A percentile compares a stretch with the other conserved stretches of the same genome.
Evolutionary conservation across 2,329 filamentous ascomycete species (phyloP).

Genomic region (Tolypocladium nubicola): DNA sequence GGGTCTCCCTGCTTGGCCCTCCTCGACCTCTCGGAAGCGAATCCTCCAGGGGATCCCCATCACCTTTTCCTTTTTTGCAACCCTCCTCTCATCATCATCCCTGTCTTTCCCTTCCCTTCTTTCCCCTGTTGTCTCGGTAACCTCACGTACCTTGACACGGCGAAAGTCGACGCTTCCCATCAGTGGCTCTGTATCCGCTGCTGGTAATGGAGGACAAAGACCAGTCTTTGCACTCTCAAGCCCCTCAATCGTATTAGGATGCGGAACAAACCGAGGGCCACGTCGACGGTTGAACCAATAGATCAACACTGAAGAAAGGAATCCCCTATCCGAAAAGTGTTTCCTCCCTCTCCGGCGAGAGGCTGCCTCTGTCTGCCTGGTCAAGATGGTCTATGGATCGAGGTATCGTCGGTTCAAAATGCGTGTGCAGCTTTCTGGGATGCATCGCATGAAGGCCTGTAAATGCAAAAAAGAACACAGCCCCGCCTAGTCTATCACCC

Average conservation of each 20-base stretch:
- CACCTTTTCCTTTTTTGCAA: background rate
- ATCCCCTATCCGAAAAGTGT: constrained; percentile 1
- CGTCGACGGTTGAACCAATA: constrained; percentile 1
- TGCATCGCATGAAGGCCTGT: constrained; percentile 35
- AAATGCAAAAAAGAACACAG: constrained; percentile 34
- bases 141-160: background rate
- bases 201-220: background rate
- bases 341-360: constrained; percentile 19
- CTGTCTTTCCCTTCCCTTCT: background rate
- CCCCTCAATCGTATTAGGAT: background rate
- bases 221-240: background rate
- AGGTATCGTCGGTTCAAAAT: constrained; percentile 40
- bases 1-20: constrained; percentile 6
- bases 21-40: constrained; percentile 6
- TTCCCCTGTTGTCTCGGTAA: background rate
- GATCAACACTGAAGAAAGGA: constrained; percentile 8
- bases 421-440: constrained; percentile 33
- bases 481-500: constrained; percentile 41
- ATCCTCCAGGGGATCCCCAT: background rate
- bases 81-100: background rate
- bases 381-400: constrained; percentile 31
- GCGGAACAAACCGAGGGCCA: constrained; percentile 1
- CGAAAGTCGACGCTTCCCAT: background rate
- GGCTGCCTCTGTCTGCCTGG: constrained; percentile 17
- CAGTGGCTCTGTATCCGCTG: background rate